These are phyloP conservation scores for Microstroma glucosiphilum DNA, from an alignment of 1,284 basidiomycete genomes.

Conservation along the genomic window DNA sequence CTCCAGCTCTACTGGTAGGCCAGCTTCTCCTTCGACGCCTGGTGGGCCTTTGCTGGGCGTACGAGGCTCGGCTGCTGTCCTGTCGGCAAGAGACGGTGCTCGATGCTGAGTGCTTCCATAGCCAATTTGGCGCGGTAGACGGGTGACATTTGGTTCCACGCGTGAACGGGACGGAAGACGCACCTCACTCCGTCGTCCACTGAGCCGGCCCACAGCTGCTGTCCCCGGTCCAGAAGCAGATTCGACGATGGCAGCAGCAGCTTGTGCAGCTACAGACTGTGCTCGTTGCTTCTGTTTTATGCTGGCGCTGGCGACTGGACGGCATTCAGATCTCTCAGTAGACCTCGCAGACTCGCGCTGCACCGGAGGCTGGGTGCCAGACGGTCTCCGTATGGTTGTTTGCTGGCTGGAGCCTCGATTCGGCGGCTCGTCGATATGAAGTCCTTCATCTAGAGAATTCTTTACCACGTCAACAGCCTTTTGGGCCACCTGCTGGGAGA, in stretches of 20 bases:
- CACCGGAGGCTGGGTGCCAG: background rate
- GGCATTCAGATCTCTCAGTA: too few relatives aligned
- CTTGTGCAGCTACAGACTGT: background rate
- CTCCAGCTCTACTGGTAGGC: constrained; percentile 72
- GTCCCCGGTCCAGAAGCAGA: constrained; percentile 18
- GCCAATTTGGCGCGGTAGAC: constrained; percentile 28
- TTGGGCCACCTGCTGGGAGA: constrained; percentile 60
- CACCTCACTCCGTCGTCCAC: too few relatives aligned
- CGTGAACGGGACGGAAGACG: constrained; percentile 8
- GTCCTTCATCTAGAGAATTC: constrained; percentile 64
- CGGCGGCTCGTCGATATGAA: constrained; percentile 54
- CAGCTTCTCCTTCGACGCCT: background rate
- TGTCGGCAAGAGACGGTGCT: constrained; percentile 22
- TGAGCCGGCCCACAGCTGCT: constrained; percentile 14
- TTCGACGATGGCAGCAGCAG: constrained; percentile 2
- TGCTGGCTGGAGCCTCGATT: constrained; percentile 14
- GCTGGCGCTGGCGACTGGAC: background rate
- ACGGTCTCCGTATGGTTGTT: background rate
- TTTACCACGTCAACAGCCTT: constrained; percentile 68
- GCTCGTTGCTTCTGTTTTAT: background rate
- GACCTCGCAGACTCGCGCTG: too few relatives aligned
- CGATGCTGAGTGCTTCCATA: background rate
- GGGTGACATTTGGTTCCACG: constrained; percentile 52
- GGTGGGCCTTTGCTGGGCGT: too few relatives aligned
- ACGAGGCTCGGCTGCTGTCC: constrained; percentile 42